Evolutionary conservation across 345 rosid genomes (phyloP), one percentile per base, ranked within the genome.

Genomic region (Lenwebbia sp.): DNA sequence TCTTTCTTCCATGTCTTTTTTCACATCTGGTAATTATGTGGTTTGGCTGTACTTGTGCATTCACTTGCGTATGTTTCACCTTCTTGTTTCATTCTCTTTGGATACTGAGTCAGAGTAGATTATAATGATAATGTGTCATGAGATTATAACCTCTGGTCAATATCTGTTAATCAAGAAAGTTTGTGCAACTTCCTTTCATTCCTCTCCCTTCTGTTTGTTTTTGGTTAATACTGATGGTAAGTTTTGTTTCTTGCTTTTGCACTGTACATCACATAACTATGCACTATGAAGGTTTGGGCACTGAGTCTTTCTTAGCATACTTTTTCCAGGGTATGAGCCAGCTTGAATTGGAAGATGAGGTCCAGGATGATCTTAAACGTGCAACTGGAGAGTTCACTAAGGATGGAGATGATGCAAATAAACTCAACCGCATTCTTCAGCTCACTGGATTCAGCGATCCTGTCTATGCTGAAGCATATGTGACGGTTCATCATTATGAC

Each of bases 361-460:
- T 97, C 84, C 97, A 97, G 90, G 99, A 97, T 87, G 99, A 97
- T 91, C 90, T 97, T 44, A 97, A 97, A 88, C 98, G 99, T 82
- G 99, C 99, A 55, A 97, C 99, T 58, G 99, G 99, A 86, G 99
- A 97, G 90, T 97, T 97, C 90, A 91, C 94, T 82, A 95, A 96
- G 88, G 99, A 96, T 88, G 98, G 93, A 54, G 96, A 97, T 86
- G 99, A 96, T 88, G 96, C 98, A 82, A 97, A 97, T 89, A 96
- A 95, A 89, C 98, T 97, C 81, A 97, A 96, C 90, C 98, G 99
- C 89, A 94, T 97, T 90, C 96, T 96, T 89, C 99, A 97, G 85
- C 98, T 97, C 86, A 97, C 99, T 51, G 99, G 99, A 87, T 97
- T 97, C 88, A 97, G 99, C 84, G 99, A 97, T 88, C 99, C 99